A percentile compares a stretch with the other conserved stretches of the same genome.
These are phyloP conservation scores for Bryum argenteum DNA, from an alignment of 225 moss, liverwort and hornwort genomes.

Conservation along the genomic window DNA sequence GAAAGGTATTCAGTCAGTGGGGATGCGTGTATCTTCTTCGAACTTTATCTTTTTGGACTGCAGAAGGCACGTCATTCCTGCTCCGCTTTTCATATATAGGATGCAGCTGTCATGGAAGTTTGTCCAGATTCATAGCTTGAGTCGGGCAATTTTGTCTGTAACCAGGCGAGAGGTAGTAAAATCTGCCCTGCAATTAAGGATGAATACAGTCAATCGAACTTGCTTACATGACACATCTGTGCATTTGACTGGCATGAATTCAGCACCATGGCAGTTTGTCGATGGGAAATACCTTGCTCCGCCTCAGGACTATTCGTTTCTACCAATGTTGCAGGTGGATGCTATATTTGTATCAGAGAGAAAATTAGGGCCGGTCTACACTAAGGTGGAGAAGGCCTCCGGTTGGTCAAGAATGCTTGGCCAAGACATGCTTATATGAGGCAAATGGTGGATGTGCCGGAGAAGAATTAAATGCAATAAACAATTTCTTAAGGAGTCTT, in stretches of 20 bases:
- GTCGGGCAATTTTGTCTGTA: not conserved
- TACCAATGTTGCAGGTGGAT: not conserved
- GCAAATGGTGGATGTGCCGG: no score
- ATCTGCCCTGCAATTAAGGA: conserved; percentile 17
- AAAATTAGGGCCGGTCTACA: no score
- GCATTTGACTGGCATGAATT: not conserved
- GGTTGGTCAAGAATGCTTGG: no score
- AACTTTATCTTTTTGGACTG: conserved; percentile 14
- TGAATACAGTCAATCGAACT: conserved; percentile 3
- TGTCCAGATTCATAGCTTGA: conserved; percentile 17
- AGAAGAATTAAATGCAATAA: no score
- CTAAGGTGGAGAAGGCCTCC: no score
- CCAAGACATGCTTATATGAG: no score
- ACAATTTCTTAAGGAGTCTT: no score
- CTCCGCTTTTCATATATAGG: conserved; percentile 22
- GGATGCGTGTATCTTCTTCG: conserved; percentile 11
- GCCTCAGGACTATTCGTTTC: not conserved
- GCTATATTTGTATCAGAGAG: not conserved
- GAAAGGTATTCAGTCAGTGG: conserved; percentile 12
- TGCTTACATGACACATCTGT: not conserved
- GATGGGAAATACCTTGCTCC: not conserved
- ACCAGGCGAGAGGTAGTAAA: conserved; percentile 12
- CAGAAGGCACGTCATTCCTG: not conserved
- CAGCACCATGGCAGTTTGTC: conserved; percentile 4
- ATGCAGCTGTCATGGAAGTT: not conserved